phyloP scores from a whole-genome alignment of 2,329 filamentous ascomycete genomes.

The Diaporthe eres region DNA sequence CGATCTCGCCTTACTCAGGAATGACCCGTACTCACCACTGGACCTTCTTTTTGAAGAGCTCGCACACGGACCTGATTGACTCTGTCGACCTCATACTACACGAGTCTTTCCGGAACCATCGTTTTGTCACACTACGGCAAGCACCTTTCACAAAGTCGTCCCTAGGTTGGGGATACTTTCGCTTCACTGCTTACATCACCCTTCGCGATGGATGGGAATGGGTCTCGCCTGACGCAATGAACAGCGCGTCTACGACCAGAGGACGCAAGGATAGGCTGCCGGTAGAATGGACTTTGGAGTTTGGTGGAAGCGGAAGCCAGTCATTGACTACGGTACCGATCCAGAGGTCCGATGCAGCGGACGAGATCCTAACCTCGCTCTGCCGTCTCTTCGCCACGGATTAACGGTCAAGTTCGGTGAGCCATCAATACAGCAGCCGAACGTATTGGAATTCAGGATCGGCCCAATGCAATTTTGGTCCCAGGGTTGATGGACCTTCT shows the following conservation, averaged over 20 bases:
- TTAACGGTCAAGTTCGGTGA: not conserved
- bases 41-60: conserved; percentile 24
- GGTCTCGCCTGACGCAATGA: not conserved
- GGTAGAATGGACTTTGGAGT: conserved; percentile 7
- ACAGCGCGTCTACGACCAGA: not conserved
- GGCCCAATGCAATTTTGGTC: no score
- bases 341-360: not conserved
- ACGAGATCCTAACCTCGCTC: conserved; percentile 19
- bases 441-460: no score
- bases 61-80: conserved; percentile 15
- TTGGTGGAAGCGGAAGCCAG: conserved; percentile 7
- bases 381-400: not conserved
- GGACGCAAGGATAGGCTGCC: conserved; percentile 21
- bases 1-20: conserved; percentile 24
- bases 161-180: conserved; percentile 29
- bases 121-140: conserved; percentile 29
- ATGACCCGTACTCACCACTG: conserved; percentile 18
- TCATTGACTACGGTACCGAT: not conserved
- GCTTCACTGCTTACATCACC: conserved; percentile 19
- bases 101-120: conserved; percentile 7
- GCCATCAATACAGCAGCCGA: not conserved
- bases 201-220: conserved; percentile 34
- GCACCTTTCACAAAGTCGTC: conserved; percentile 33
- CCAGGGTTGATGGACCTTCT: no score
- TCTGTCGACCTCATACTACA: conserved; percentile 35